Base-by-base conservation (phyloP, 192 early-diverging fungal species). In the Entomortierella beljakovae region DNA sequence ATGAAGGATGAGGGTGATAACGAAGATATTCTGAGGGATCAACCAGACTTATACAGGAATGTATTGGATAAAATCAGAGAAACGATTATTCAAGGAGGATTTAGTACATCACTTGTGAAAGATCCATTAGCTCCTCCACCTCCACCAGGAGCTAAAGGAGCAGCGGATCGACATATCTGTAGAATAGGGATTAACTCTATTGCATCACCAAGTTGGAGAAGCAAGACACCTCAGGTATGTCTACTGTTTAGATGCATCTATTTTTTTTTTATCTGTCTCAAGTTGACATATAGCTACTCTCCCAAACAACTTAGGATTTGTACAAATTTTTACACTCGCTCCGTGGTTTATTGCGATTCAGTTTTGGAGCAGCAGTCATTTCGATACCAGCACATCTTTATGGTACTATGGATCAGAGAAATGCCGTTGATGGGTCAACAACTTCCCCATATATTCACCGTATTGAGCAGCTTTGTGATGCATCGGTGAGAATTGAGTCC, bases 401-500 rank as follows among this genome's bases (percentile, higher is more conserved):
- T 63, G 84, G 88, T 29, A 81, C 71, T 13, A 49, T 70, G 11
- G 76, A 81, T 53, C 74, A 77, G 28, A 40, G 74, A 9, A 59
- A 77, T 35, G 62, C 70, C 20, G 35, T 60, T 50, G 56, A 80
- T 28, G 32, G 61, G 43, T 71, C 69, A 4, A 72, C 69, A 20
- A 67, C 64, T 8, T 76, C 73, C 10, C 80, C 82, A 34, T 75
- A 88, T 57, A 87, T 96, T 9, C 84, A 89, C 48, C 84, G 91
- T 34, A 71, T 97, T 6, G 89, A 94, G 72, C 94, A 95, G 60
- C 79, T 92, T 8, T 91, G 90, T 51, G 97, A 99, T 73, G 92
- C 91, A 0, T 95, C 95, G 0, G 80, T 99, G 29, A 92, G 93
- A 74, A 86, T 99, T 18, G 95, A 98, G 81, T 98, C 96, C 6